A percentile compares a stretch with the other conserved stretches of the same genome.
Evolutionary conservation across 352 stramenopile genomes (phyloP).

Genomic region (Blastocystis sp.): DNA sequence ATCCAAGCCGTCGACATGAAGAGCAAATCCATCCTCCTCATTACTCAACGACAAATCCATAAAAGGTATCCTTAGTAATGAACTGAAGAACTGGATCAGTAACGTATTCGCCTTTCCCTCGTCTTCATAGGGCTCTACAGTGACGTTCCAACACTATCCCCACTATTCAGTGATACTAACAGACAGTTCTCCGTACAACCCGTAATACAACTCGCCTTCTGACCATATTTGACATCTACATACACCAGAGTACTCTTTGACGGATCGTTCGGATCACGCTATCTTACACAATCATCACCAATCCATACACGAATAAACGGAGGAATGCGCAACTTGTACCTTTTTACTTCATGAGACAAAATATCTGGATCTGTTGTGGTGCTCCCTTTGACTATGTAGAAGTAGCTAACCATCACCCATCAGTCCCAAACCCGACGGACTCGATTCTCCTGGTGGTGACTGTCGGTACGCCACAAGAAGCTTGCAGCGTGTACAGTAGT

Average conservation of each 20-base stretch:
- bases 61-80: neutral
- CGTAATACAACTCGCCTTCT: neutral
- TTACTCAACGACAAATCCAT: neutral
- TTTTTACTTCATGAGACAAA: conserved; percentile 40
- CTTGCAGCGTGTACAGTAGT: conserved; percentile 37
- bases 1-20: conserved; percentile 9
- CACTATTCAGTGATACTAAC: conserved; percentile 8
- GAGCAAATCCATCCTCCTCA: neutral
- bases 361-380: conserved; percentile 27
- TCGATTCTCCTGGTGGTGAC: neutral
- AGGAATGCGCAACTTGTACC: conserved; percentile 40
- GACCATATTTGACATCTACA: neutral
- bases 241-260: conserved; percentile 13
- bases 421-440: neutral
- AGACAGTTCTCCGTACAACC: neutral
- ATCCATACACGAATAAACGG: conserved; percentile 2
- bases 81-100: conserved; percentile 18
- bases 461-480: conserved; percentile 23
- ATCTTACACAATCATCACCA: neutral
- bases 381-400: conserved; percentile 51
- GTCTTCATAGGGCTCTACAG: conserved; percentile 12
- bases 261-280: conserved; percentile 32
- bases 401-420: neutral
- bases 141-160: neutral
- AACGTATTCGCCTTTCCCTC: conserved; percentile 32